Evolutionary conservation across 352 stramenopile genomes (phyloP), one percentile per base, ranked within the genome.

Genomic region (Peronospora destructor): DNA sequence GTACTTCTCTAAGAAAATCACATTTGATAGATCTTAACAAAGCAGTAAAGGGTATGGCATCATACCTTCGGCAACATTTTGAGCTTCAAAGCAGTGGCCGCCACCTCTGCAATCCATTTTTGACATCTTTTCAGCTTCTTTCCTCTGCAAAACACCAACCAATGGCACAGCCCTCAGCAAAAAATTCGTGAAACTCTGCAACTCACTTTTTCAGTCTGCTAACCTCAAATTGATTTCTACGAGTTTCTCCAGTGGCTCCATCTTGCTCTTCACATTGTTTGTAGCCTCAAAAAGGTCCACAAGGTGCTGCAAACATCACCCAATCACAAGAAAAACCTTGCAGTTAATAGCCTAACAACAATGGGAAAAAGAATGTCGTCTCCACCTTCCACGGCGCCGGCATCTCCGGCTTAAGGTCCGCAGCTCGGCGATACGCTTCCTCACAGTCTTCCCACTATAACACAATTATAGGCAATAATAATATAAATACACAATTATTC

Each of bases 371-470:
- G 11, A 8, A 11, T 29, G 17, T n/a, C 17, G 2, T 25, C 33
- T 32, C 0, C 40, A 91, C 83, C 77, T 92, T 94, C 81, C 84
- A 92, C 0, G 76, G 66, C n/a, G 71, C 66, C 3, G 84, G 81
- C 19, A 87, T 52, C 7, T 88, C 79, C 0, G 81, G 76, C 41
- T 90, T 87, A 16, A 94, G 63, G 10, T 72, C 75, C 0, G 74
- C 71, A 9, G 79, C 84, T 9, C 79, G 71, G 0, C 64, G 67
- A 42, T 82, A 87, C 30, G 84, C 80, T 4, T 76, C 68, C 49
- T 91, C 78, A 8, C 71, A 69, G 45, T 89, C 73, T 26, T 84
- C 71, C 63, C 66, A 89, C 76, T 90, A 42, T 14, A 56, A 28
- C 23, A 33, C 26, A 17, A 49, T 12, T n/a, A 42, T 25, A 2